phyloP scores from a whole-genome alignment of 2,329 filamentous ascomycete genomes.

The Colletotrichum sp. region DNA sequence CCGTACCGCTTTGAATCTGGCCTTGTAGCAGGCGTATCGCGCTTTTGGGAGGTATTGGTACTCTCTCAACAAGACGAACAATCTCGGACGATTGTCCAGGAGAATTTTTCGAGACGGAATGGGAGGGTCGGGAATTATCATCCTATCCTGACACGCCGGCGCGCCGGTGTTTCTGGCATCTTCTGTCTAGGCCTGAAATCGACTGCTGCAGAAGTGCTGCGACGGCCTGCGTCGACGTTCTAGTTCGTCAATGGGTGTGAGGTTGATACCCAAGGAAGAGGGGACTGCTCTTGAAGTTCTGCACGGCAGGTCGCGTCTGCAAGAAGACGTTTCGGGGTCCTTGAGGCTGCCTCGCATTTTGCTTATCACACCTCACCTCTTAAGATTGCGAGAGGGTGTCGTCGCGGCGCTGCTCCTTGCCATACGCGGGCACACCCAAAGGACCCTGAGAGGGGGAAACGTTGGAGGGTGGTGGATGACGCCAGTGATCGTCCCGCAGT shows the following conservation, averaged over 20 bases:
- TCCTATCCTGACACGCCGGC: neutral
- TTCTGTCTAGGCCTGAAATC: neutral
- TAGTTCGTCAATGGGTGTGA: neutral
- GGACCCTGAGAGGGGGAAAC: constrained; percentile 4
- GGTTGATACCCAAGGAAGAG: neutral
- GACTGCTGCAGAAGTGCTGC: neutral
- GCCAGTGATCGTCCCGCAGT: constrained; percentile 12
- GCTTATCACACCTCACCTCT: neutral
- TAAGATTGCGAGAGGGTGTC: neutral
- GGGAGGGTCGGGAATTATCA: constrained; percentile 17
- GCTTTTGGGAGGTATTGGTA: neutral
- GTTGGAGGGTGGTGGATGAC: neutral
- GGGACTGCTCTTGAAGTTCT: neutral
- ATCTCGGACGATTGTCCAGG: neutral
- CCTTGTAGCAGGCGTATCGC: neutral
- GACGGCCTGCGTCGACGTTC: neutral
- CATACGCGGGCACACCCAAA: neutral
- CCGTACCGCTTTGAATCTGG: neutral
- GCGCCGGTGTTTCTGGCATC: neutral
- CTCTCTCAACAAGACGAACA: neutral
- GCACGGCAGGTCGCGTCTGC: neutral
- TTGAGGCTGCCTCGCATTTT: neutral
- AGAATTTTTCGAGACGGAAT: neutral
- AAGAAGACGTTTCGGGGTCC: constrained; percentile 1
- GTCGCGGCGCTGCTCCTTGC: neutral